Conservation (phyloP, 1,284 basidiomycete species). For the Ganoderma boninense region DNA sequence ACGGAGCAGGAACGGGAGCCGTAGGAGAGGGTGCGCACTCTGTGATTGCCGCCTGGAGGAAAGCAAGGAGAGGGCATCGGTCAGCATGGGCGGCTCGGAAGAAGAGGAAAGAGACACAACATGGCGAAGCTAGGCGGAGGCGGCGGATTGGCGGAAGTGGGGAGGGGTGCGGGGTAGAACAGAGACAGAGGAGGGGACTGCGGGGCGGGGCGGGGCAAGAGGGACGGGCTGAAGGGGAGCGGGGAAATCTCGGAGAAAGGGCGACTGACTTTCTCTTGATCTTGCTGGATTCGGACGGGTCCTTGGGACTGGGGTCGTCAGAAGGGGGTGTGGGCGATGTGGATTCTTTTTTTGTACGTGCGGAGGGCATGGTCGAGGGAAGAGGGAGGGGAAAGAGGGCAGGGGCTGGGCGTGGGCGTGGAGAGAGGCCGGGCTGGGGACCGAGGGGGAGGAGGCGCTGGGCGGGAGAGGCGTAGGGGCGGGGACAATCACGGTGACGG, state of each 20-base stretch:
- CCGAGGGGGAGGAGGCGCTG: slow-evolving; percentile 25
- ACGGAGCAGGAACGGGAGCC: slow-evolving; percentile 26
- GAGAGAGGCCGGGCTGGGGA: slow-evolving; percentile 13
- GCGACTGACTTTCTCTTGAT: slow-evolving; percentile 78
- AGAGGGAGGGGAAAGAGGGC: slow-evolving; percentile 39
- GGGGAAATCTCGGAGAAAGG: slow-evolving; percentile 50
- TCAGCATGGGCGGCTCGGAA: slow-evolving; percentile 31
- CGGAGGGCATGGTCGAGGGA: slow-evolving; percentile 62
- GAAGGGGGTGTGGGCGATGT: slow-evolving; percentile 68
- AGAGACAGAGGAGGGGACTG: slow-evolving; percentile 41
- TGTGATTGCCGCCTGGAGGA: slow-evolving; percentile 77
- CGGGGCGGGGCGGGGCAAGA: slow-evolving; percentile 32
- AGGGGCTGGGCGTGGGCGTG: slow-evolving; percentile 42
- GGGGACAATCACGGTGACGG: slow-evolving; percentile 13
- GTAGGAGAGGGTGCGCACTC: slow-evolving; percentile 55
- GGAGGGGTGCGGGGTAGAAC: slow-evolving; percentile 37
- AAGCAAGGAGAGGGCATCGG: slow-evolving; percentile 37
- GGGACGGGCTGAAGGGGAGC: slow-evolving; percentile 37
- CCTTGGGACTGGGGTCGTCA: slow-evolving; percentile 62
- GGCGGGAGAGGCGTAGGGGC: slow-evolving; percentile 11
- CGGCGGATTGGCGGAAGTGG: slow-evolving; percentile 18
- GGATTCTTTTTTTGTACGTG: slow-evolving; percentile 71
- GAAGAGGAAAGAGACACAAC: slow-evolving; percentile 34
- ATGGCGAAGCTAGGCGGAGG: slow-evolving; percentile 29
- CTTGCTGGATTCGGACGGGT: slow-evolving; percentile 67